Base-by-base conservation (phyloP, 768 basidiomycete genomes). In the Lactarius sanguifluus region DNA sequence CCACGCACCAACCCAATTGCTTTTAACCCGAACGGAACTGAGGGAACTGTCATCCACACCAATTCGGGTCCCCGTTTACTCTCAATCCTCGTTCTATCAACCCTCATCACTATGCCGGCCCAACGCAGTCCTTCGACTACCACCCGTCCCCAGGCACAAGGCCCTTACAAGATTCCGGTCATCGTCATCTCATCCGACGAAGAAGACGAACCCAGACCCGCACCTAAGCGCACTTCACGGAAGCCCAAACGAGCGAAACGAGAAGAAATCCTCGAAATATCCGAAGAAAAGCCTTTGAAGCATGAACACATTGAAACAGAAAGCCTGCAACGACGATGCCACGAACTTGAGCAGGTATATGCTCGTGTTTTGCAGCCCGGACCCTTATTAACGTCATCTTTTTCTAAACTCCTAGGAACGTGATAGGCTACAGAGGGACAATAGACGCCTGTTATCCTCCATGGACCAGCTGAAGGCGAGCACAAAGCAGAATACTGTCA, bases 101-200 rank as follows among this genome's bases (percentile, higher is more conserved):
- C 3, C 28, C 55, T 36, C 65, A 16, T 34, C 47, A 55, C n/a
- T 45, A 56, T 67, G 66, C 66, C 66, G 25, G 57, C 62, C 36
- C 52, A 59, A 38, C 66, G 66, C 25, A 58, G 34, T 50, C 18
- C 66, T 1, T 63, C 56, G 34, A 57, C 62, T 18, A 30, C 13
- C 15, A 10, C 34, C 59, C 66, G 62, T 34, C 23, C 62, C 5
- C 66, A 59, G 25, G 3, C 58, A 41, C 23, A 54, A 20, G 52
- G 4, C 2, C 66, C 62, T 3, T 60, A 64, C 41, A 64, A 64
- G 34, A 18, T 50, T 6, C 43, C 62, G 23, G 41, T 61, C 20
- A 68, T 68, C 32, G 65, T 68, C 18, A 68, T 68, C 30, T 68
- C 67, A 38, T 68, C 67, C 10, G 67, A 68, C 25, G 64, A 65